Conservation (phyloP, 164 flowering plant species). For the Berberis vulgaris region DNA sequence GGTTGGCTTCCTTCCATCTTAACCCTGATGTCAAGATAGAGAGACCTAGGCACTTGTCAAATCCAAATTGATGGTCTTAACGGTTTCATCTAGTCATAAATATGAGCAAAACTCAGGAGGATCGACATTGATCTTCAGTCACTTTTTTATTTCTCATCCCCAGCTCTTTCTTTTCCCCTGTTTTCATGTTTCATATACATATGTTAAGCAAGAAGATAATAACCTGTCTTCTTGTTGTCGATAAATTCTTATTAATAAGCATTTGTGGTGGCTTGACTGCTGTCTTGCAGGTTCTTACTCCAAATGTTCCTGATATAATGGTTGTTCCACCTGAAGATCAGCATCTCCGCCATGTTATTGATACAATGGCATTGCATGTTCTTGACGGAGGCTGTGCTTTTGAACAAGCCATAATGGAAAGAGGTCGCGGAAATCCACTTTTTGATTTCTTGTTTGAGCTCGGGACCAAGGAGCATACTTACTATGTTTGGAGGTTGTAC, state of each 20-base stretch:
- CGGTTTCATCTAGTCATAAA: too few species aligned
- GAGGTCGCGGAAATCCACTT: slow-evolving; percentile 92
- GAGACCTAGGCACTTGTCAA: too few species aligned
- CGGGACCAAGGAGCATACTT: slow-evolving; percentile 94
- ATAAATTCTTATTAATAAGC: not conserved
- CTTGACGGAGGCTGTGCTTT: slow-evolving; percentile 98
- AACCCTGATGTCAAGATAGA: too few species aligned
- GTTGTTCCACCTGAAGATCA: slow-evolving; percentile 79
- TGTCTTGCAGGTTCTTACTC: slow-evolving; percentile 74
- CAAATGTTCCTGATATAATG: slow-evolving; percentile 95
- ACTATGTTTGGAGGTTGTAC: slow-evolving; percentile 98
- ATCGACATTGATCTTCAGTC: too few species aligned
- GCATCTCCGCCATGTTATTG: slow-evolving; percentile 87
- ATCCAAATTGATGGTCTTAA: too few species aligned
- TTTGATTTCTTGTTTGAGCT: slow-evolving; percentile 92
- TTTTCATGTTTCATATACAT: too few species aligned
- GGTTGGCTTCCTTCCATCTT: too few species aligned
- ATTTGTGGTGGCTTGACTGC: not conserved
- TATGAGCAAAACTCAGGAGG: too few species aligned
- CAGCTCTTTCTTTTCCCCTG: too few species aligned
- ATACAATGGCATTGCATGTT: slow-evolving; percentile 93
- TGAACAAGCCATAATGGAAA: slow-evolving; percentile 99
- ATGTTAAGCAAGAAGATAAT: too few species aligned
- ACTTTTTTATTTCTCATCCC: too few species aligned
- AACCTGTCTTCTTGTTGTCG: too few species aligned